Evolutionary conservation across 305 asterid genomes (phyloP), one percentile per base, ranked within the genome.

Genomic region (Stenogyne calaminthoides): DNA sequence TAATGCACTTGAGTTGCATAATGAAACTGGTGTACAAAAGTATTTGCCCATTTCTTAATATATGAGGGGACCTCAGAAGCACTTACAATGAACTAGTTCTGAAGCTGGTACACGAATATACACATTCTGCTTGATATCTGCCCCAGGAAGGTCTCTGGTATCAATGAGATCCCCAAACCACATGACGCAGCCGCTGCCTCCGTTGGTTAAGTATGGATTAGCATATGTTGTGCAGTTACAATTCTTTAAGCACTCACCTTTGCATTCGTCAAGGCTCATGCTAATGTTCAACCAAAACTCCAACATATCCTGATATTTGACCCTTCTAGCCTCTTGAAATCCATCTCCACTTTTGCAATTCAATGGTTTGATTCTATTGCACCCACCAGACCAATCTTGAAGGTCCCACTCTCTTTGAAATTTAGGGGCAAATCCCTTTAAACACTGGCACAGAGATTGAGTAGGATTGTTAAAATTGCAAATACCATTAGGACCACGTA

Each of bases 171-270:
- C 51, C 51, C 51, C 51, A 44, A 44, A 44, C 15, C 51, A 44
- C 51, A 44, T 44, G 6, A 44, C 56, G 47, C 86, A 87, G 40
- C 82, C 81, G 40, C 46, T 68, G 15, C 82, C 78, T 40, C 79
- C 87, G n/a, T 70, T 22, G 11, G 61, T 65, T 6, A 71, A 3
- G 56, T 80, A 67, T 7, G 82, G 77, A 73, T 72, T 76, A 51
- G 88, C 77, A 71, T 20, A 78, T 0, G 88, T 88, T 0, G 75
- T 54, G 64, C 91, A 84, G 9, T 16, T 65, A 34, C 91, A 86
- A 46, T 75, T 75, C 62, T 65, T 69, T 4, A 73, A 63, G 81
- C 91, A 84, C 65, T 46, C 72, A 1, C 36, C 73, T 59, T 62
- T 52, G 46, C 89, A 87, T 60, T 76, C 85, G 0, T 2, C 9